Conservation (phyloP, 2,329 filamentous ascomycete species). For the Scedosporium aurantiacum region DNA sequence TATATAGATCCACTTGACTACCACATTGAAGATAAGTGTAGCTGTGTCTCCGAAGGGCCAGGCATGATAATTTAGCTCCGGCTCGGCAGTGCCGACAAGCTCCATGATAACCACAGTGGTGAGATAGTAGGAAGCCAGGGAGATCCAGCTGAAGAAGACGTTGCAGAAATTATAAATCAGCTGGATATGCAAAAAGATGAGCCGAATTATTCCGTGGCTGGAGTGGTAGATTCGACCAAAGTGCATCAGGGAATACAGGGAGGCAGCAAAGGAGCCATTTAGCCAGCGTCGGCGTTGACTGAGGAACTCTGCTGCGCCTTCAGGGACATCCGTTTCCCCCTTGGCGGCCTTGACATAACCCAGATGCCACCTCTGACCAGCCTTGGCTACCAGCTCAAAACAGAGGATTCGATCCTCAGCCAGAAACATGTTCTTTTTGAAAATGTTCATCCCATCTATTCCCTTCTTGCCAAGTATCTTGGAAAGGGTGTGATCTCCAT, state of each 20-base stretch:
- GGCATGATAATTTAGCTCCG: slow-evolving; percentile 40
- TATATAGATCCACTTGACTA: slow-evolving; percentile 85
- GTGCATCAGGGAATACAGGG: slow-evolving; percentile 95
- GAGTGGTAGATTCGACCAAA: slow-evolving; percentile 98
- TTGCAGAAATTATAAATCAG: slow-evolving; percentile 89
- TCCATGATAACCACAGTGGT: slow-evolving; percentile 98
- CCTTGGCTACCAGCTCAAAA: slow-evolving; percentile 97
- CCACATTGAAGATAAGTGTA: slow-evolving; percentile 81
- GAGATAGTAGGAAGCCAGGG: slow-evolving; percentile 83
- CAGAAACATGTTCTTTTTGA: slow-evolving; percentile 99
- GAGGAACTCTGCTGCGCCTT: slow-evolving; percentile 95
- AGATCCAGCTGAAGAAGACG: slow-evolving; percentile 85
- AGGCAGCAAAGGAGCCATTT: slow-evolving; percentile 96
- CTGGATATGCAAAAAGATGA: slow-evolving; percentile 98
- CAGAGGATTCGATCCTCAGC: slow-evolving; percentile 99
- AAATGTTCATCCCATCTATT: slow-evolving; percentile 99
- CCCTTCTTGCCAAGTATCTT: slow-evolving; percentile 96
- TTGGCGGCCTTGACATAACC: slow-evolving; percentile 98
- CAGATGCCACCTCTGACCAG: slow-evolving; percentile 96
- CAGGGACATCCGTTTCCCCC: slow-evolving; percentile 96
- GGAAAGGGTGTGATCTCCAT: slow-evolving; percentile 94
- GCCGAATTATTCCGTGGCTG: slow-evolving; percentile 92
- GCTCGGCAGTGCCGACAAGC: slow-evolving; percentile 66
- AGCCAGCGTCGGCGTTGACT: slow-evolving; percentile 96
- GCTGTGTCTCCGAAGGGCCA: slow-evolving; percentile 86